Evolutionary conservation across 2,329 filamentous ascomycete genomes (phyloP).

Genomic region (Trichophaea hybrida): DNA sequence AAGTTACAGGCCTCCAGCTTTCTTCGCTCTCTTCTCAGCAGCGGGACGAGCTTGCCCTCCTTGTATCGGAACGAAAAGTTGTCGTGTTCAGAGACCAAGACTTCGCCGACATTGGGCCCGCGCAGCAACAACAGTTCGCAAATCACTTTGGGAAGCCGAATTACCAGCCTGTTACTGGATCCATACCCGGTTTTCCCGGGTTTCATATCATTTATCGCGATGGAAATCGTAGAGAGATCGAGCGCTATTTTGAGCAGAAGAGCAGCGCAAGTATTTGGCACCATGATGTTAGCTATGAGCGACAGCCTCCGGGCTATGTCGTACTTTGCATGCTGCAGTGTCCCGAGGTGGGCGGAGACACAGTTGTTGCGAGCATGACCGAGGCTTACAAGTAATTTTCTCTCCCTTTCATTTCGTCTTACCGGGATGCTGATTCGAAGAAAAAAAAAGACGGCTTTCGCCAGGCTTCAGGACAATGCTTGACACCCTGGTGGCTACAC

Average conservation of each 20-base stretch:
- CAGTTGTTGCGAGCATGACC: constrained; percentile 63
- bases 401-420: constrained; percentile 33
- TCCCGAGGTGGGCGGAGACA: constrained; percentile 63
- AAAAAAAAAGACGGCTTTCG: constrained; percentile 38
- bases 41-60: constrained; percentile 62
- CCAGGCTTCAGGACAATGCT: constrained; percentile 65
- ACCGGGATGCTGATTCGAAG: background rate
- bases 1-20: constrained; percentile 57
- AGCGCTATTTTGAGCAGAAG: constrained; percentile 33
- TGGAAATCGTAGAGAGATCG: constrained; percentile 34
- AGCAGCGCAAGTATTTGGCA: constrained; percentile 38
- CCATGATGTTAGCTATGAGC: constrained; percentile 69
- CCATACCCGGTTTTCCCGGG: constrained; percentile 33
- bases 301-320: constrained; percentile 51
- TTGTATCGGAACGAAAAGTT: constrained; percentile 63
- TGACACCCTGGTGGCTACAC: constrained; percentile 65
- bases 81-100: constrained; percentile 66
- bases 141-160: constrained; percentile 69
- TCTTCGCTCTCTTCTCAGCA: constrained; percentile 51
- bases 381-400: constrained; percentile 56
- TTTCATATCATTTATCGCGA: constrained; percentile 37
- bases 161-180: constrained; percentile 36
- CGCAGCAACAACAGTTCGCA: constrained; percentile 53
- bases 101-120: constrained; percentile 54
- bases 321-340: constrained; percentile 80